phyloP scores from a whole-genome alignment of 2,329 filamentous ascomycete genomes.

The Aureobasidium sp. region DNA sequence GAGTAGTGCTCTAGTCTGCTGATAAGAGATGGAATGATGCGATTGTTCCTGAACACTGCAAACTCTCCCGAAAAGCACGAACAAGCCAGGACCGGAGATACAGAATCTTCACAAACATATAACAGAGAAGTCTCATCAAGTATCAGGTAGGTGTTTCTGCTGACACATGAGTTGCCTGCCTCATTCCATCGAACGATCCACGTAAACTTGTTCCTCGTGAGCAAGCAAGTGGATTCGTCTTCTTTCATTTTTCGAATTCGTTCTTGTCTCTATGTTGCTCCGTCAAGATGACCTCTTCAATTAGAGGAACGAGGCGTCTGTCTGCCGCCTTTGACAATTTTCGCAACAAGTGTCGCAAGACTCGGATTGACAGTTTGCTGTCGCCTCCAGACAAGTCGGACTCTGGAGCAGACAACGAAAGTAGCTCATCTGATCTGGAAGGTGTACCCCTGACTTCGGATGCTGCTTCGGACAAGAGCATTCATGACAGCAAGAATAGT shows the following conservation, averaged over 20 bases:
- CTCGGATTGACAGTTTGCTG: slow-evolving; percentile 8
- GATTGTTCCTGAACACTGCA: too few species aligned
- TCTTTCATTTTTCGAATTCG: background rate
- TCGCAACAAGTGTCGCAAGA: background rate
- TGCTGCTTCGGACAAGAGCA: background rate
- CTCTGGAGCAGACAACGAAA: background rate
- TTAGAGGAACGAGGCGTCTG: background rate
- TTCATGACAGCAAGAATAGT: background rate
- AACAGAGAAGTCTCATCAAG: too few species aligned
- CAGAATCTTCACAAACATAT: too few species aligned
- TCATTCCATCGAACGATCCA: too few species aligned
- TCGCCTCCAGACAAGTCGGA: background rate
- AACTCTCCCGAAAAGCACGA: too few species aligned
- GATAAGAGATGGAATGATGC: background rate
- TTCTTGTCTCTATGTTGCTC: background rate
- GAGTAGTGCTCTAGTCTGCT: background rate
- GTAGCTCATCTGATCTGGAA: background rate
- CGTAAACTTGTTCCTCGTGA: too few species aligned
- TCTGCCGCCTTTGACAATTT: background rate
- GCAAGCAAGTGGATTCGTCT: too few species aligned
- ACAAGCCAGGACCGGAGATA: too few species aligned
- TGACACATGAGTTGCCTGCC: too few species aligned
- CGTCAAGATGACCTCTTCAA: background rate
- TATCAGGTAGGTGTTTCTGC: too few species aligned
- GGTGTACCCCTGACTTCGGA: background rate